Evolutionary conservation across 345 rosid genomes (phyloP), one percentile per base, ranked within the genome.

Genomic region (Moricandia arvensis): DNA sequence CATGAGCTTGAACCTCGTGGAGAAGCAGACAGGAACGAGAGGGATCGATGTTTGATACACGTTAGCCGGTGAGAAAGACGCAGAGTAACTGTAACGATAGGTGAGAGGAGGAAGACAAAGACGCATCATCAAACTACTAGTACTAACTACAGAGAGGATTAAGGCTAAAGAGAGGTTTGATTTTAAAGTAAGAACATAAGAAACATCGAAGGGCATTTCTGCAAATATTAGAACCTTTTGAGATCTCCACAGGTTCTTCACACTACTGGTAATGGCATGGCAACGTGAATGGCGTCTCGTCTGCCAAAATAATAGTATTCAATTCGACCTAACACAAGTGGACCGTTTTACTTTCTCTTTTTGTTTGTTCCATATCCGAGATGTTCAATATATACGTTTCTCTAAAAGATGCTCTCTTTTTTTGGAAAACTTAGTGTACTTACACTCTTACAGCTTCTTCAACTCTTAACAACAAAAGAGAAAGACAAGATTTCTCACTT

Each of bases 201-300:
- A 83, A 77, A 80, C 83, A 74, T 80, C 97, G 92, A 77, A 80
- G 81, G 68, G 64, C 34, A 16, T 31, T 71, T 16, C 45, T 87
- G 85, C 69, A 54, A 76, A 5, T 72, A 59, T n/a, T 27, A 5
- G 7, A 71, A 79, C 53, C 93, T 83, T 80, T 89, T 85, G 95
- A 87, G 87, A 90, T 90, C 91, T 85, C 90, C 88, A 90, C 89
- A 83, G 93, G 93, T 81, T 69, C 80, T 3, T 3, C 53, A n/a
- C 51, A 55, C 59, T 55, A 69, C 26, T 71, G 80, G 80, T 71
- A 45, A 45, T 45, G 54, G 6, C 49, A 63, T 76, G 49, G 75
- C 66, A 57, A 69, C 71, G 11, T 58, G 61, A 71, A 63, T 38
- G 38, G 21, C 8, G 12, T 47, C 63, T 35, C 15, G 12, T 34